phyloP scores from a whole-genome alignment of 2,329 filamentous ascomycete species.

The Xylariaceae sp. region DNA sequence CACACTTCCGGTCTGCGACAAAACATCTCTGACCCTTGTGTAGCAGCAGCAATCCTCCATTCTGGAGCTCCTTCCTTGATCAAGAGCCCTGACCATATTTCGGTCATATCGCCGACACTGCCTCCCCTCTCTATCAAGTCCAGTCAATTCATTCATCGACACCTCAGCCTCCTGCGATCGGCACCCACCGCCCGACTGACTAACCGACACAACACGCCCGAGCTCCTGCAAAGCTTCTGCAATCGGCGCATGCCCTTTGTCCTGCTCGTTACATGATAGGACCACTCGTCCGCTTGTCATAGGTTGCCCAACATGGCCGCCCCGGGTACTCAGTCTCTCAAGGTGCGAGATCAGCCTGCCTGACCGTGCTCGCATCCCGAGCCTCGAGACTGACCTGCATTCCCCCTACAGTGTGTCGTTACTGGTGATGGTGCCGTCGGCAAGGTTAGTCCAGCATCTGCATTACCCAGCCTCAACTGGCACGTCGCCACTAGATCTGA shows the following conservation, averaged over 20 bases:
- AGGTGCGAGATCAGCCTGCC: constrained; percentile 40
- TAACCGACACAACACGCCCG: too few relatives aligned
- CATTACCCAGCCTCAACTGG: too few relatives aligned
- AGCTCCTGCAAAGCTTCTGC: too few relatives aligned
- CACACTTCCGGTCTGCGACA: constrained; percentile 25
- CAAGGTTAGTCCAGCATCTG: constrained; percentile 67
- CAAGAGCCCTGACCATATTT: too few relatives aligned
- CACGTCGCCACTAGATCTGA: too few relatives aligned
- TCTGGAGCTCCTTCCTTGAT: neutral
- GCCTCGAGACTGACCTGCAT: constrained; percentile 28
- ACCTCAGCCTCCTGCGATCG: too few relatives aligned
- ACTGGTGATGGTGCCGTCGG: constrained; percentile 98
- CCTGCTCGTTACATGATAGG: neutral
- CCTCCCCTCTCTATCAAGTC: too few relatives aligned
- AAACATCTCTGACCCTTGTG: constrained; percentile 32
- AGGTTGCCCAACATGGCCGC: constrained; percentile 59
- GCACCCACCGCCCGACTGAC: too few relatives aligned
- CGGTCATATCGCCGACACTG: too few relatives aligned
- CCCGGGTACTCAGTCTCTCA: constrained; percentile 81
- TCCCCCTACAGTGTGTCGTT: constrained; percentile 72
- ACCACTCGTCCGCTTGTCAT: neutral
- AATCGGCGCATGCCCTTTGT: too few relatives aligned
- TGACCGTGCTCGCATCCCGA: constrained; percentile 6
- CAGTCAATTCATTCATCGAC: too few relatives aligned
- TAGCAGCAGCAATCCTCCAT: too few relatives aligned